Evolutionary conservation across 345 rosid species (phyloP), one percentile per base, ranked within the genome.

Genomic region (Eutrema heterophyllum): DNA sequence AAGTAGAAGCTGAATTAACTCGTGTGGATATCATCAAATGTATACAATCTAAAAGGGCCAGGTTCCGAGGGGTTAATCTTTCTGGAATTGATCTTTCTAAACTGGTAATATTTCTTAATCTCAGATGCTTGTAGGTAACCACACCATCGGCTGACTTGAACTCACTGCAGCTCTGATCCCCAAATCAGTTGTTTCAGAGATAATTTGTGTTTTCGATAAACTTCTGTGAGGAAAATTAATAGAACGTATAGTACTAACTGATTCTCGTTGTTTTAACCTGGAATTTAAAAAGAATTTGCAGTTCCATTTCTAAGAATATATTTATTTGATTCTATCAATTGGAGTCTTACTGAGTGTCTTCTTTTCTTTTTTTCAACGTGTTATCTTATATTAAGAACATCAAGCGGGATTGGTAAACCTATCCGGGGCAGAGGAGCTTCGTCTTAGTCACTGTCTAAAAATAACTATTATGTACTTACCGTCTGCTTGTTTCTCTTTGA

Each of bases 1-100:
- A 76, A 15, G 75, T 71, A n/a, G 88, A 81, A 60, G 73, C 92
- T 45, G 97, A 94, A 77, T 67, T 91, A 74, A 83, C 97, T 0
- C 84, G 98, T 59, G 74, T 80, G 49, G 97, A 94, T 82, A 85
- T 91, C 79, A 91, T 91, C 82, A 94, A 88, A 74, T 91, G 98
- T 68, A 88, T 85, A 80, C 98, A 91, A 76, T 88, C 89, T 9
- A 83, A 88, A 51, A 87, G 50, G 85, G 87, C 85, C 70, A 87
- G 84, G 81, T 87, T 94, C 77, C 88, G 96, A 53, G 97, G 97
- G 35, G 73, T 94, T 78, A 89, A 88, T 83, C 91, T 94, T 75
- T 84, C 95, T 73, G 96, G 96, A 50, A 80, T 94, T 63, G 95
- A 94, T 82, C 96, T 94, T 57, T 94, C 98, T 51, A 91, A 94